Conservation (phyloP, 164 flowering plant species). For the Piper longum region DNA sequence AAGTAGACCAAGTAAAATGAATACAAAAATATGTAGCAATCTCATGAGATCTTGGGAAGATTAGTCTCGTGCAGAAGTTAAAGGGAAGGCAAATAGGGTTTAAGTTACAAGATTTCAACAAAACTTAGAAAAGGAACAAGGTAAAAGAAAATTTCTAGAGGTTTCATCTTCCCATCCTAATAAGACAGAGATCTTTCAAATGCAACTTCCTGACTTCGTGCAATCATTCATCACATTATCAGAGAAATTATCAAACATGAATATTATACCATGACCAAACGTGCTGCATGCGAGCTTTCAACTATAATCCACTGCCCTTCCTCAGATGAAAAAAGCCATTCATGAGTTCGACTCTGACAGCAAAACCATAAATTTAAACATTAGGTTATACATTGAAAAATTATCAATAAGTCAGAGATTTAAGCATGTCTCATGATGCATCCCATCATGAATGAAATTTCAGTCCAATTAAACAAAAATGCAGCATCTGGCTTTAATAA, state of each 20-base stretch:
- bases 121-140: too few relatives aligned
- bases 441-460: too few relatives aligned
- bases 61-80: too few relatives aligned
- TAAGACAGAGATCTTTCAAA: too few relatives aligned
- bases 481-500: too few relatives aligned
- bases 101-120: too few relatives aligned
- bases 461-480: too few relatives aligned
- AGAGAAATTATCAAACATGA: too few relatives aligned
- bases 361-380: neutral
- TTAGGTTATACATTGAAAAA: neutral
- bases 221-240: neutral
- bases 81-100: too few relatives aligned
- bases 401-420: neutral
- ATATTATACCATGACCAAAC: slow-evolving; percentile 58
- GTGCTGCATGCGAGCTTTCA: slow-evolving; percentile 78
- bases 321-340: slow-evolving; percentile 90
- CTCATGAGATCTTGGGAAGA: too few relatives aligned
- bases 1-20: neutral
- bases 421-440: neutral
- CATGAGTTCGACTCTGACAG: slow-evolving; percentile 65
- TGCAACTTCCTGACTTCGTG: too few relatives aligned
- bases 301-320: slow-evolving; percentile 94
- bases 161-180: neutral
- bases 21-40: too few relatives aligned
- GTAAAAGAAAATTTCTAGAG: neutral